Evolutionary conservation across 495 filamentous ascomycete species (phyloP).

Genomic region (Penicillium desertorum): DNA sequence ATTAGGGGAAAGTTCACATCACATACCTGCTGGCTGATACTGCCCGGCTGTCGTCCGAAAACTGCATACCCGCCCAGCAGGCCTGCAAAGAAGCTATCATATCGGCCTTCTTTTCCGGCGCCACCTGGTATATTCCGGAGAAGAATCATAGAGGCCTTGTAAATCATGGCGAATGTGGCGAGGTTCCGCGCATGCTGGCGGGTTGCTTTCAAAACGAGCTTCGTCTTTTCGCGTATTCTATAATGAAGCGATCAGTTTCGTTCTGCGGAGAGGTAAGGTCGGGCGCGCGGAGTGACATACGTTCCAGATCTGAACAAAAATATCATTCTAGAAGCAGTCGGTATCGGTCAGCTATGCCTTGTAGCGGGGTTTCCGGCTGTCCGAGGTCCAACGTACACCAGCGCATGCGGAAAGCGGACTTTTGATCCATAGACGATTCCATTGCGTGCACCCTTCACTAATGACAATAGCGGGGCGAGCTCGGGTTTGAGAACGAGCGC

Average conservation of each 20-base stretch:
- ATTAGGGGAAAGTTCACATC: neutral
- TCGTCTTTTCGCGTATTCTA: conserved; percentile 74
- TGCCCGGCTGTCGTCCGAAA: conserved; percentile 80
- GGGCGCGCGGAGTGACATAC: conserved; percentile 43
- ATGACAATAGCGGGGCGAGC: conserved; percentile 75
- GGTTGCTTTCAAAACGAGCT: conserved; percentile 80
- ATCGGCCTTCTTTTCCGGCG: conserved; percentile 64
- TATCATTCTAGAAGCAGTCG: conserved; percentile 65
- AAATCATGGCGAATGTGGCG: conserved; percentile 82
- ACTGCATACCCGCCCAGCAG: conserved; percentile 88
- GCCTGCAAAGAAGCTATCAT: conserved; percentile 87
- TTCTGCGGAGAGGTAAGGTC: conserved; percentile 14
- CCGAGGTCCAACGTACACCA: conserved; percentile 63
- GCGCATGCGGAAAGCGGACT: conserved; percentile 96
- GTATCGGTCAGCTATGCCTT: conserved; percentile 13
- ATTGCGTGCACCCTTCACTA: conserved; percentile 92
- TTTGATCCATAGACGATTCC: conserved; percentile 96
- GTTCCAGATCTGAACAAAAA: conserved; percentile 91
- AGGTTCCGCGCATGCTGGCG: conserved; percentile 89
- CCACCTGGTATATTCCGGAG: conserved; percentile 61
- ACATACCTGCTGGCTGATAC: conserved; percentile 80
- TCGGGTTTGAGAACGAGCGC: conserved; percentile 74
- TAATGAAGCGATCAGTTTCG: conserved; percentile 8
- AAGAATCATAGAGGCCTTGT: conserved; percentile 75
- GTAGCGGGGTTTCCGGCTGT: neutral